A percentile compares a stretch with the other conserved stretches of the same genome.
Conservation (phyloP, 148 eudicot species). For the Chenopodium suecicum region DNA sequence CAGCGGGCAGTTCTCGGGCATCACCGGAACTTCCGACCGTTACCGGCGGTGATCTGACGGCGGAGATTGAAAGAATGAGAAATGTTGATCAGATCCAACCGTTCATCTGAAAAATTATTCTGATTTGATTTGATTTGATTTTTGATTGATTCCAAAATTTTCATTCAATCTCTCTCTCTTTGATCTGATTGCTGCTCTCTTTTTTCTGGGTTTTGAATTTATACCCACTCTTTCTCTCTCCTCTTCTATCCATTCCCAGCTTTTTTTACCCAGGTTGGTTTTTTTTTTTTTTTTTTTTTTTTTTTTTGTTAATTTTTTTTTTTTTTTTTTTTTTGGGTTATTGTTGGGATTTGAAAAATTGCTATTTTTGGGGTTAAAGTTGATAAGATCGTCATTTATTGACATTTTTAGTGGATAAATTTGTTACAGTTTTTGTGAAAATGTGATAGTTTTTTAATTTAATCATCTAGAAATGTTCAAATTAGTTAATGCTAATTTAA, state of each 20-base stretch:
- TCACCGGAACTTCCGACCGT: slow-evolving; percentile 9
- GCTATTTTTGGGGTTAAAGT: background rate
- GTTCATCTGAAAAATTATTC: background rate
- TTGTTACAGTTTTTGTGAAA: background rate
- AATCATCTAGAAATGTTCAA: background rate
- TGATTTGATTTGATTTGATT: background rate
- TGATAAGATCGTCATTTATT: background rate
- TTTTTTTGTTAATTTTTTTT: no score
- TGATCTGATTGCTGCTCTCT: background rate
- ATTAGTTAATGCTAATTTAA: background rate
- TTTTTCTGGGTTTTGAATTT: background rate
- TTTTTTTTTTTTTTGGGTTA: background rate
- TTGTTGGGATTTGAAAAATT: no score
- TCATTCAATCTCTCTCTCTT: background rate
- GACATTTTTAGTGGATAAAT: background rate
- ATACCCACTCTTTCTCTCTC: slow-evolving; percentile 10
- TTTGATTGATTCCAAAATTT: background rate
- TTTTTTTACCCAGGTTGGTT: slow-evolving; percentile 6
- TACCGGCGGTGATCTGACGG: slow-evolving; percentile 1
- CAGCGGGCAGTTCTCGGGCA: background rate
- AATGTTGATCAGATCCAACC: slow-evolving; percentile 7
- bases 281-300: no score
- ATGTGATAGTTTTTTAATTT: background rate
- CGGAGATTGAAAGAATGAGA: background rate
- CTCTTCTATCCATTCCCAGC: background rate